phyloP scores from a whole-genome alignment of 305 asterid species.

The Fraxinus angustifolia region DNA sequence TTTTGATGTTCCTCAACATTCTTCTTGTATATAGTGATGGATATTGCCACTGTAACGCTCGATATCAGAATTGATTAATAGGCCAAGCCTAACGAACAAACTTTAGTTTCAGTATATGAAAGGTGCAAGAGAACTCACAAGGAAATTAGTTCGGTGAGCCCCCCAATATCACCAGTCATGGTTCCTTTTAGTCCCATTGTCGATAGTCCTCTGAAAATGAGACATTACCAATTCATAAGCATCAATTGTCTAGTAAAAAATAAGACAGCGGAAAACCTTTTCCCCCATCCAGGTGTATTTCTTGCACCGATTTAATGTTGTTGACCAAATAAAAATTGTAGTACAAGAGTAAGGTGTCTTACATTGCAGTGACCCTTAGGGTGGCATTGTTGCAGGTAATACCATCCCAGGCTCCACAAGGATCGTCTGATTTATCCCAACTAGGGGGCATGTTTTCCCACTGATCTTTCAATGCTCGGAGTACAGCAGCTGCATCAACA shows the following conservation, averaged over 20 bases:
- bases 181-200: conserved; percentile 77
- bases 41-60: not conserved
- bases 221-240: not conserved
- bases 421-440: conserved; percentile 77
- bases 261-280: not conserved
- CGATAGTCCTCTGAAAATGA: conserved; percentile 68
- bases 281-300: not conserved
- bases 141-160: conserved; percentile 68
- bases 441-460: conserved; percentile 77
- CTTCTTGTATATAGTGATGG: not conserved
- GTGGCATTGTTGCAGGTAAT: conserved; percentile 67
- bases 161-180: conserved; percentile 85
- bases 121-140: conserved; percentile 50
- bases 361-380: conserved; percentile 79
- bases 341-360: conserved; percentile 17
- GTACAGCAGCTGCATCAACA: conserved; percentile 59
- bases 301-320: not conserved
- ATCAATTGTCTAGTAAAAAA: not conserved
- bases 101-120: not conserved
- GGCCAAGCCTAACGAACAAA: not conserved
- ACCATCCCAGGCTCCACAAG: conserved; percentile 87
- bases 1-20: not conserved
- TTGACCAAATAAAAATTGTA: not conserved
- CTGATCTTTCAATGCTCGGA: conserved; percentile 70
- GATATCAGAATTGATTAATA: not conserved